Base-by-base conservation (phyloP, 139 green algal genomes). In the Chlorella sp. region DNA sequence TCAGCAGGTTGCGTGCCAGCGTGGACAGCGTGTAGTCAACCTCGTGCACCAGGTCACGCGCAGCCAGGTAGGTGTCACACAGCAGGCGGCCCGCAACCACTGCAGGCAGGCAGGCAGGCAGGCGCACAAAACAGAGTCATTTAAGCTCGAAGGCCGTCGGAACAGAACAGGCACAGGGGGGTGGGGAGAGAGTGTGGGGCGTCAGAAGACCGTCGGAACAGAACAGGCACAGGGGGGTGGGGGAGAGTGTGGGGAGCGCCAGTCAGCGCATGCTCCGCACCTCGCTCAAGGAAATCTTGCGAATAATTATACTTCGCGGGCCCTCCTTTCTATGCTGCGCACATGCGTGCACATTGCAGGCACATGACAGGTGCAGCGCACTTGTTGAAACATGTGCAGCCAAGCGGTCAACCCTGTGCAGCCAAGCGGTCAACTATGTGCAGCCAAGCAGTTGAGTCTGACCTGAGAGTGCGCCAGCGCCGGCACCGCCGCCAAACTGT, bases 31-130 rank as follows among this genome's bases (percentile, higher is more conserved):
- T 98, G 96, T 99, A 99, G 92, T 98, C 97, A 39, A 99, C 96
- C 92, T 99, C 96, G 77, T 92, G 94, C 80, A 99, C 94, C 66
- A 99, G 92, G 94, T 99, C 98, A 5, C 96, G 92, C 1, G 97
- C 96, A 78, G 90, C 89, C 30, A 99, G 92, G 91, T 99, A 99
- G 28, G 98, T 99, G 95, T 99, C 98, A 88, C 96, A 99, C 85
- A 99, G 91, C 88, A 99, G 94, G 36, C 98, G 94, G 39, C 97
- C 97, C 42, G 97, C 92, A 71, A 97, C 68, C 24, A 88, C 84
- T 88, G 84, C 84, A 79, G 19, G 42, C 77, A 22, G 81, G 69
- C 39, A 83, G 61, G 78, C 89, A 36, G 85, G 73, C 80, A 93
- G 83, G 24, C 16, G 26, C 1, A 57, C 39, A 53, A 66, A 57